A percentile compares a stretch with the other conserved stretches of the same genome.
Conservation (phyloP, 2,329 filamentous ascomycete genomes). For the Fusarium camptoceras region DNA sequence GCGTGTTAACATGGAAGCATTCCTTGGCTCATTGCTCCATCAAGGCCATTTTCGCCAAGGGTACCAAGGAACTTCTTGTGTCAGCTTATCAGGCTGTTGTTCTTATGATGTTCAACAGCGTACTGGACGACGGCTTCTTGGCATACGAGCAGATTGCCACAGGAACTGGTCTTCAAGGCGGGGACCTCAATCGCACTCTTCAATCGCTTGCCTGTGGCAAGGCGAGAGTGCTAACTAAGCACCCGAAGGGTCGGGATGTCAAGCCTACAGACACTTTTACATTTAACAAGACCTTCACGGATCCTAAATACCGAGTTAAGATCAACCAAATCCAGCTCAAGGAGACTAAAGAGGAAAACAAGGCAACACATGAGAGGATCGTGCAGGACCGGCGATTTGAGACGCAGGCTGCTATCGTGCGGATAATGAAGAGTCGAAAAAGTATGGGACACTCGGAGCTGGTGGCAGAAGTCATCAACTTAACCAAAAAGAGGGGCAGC, state of each 20-base stretch:
- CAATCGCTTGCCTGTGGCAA: constrained; percentile 96
- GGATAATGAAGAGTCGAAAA: constrained; percentile 97
- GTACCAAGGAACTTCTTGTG: constrained; percentile 87
- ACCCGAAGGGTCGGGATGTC: constrained; percentile 86
- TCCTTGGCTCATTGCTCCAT: constrained; percentile 91
- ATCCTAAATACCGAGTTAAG: constrained; percentile 91
- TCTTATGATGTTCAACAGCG: constrained; percentile 87
- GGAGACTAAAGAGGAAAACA: constrained; percentile 95
- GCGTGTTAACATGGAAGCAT: constrained; percentile 92
- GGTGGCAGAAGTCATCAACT: constrained; percentile 90
- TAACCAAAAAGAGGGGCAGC: constrained; percentile 87
- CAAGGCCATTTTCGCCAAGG: constrained; percentile 81
- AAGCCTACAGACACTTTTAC: constrained; percentile 82
- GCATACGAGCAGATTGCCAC: constrained; percentile 80
- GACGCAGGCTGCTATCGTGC: constrained; percentile 94
- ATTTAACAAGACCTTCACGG: constrained; percentile 80
- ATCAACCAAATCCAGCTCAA: constrained; percentile 99
- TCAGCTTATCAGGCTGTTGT: constrained; percentile 94
- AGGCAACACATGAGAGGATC: constrained; percentile 91
- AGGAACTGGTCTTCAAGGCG: constrained; percentile 78
- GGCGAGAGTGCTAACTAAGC: constrained; percentile 84
- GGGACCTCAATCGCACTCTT: constrained; percentile 87
- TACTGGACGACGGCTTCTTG: constrained; percentile 69
- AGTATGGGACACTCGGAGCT: constrained; percentile 86
- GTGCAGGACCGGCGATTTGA: constrained; percentile 92